phyloP scores from a whole-genome alignment of 2,329 filamentous ascomycete species.

The Metarhizium guizhouense region DNA sequence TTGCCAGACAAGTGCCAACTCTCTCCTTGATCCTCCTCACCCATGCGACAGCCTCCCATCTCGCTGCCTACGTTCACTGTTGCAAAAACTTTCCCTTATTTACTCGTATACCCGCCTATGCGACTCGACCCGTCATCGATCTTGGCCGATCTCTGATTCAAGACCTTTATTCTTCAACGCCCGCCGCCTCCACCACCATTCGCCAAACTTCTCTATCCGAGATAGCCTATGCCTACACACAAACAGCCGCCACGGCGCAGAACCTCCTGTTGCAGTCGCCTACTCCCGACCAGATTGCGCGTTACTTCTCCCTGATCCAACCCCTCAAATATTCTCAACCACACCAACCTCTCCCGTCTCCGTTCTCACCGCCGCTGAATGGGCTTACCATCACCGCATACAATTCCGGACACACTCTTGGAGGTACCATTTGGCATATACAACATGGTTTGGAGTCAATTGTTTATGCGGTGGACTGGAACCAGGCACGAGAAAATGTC shows the following conservation, averaged over 20 bases:
- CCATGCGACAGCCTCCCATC: slow-evolving; percentile 82
- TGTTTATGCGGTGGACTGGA: slow-evolving; percentile 97
- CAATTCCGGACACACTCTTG: slow-evolving; percentile 89
- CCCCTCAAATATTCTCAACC: slow-evolving; percentile 95
- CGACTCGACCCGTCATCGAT: slow-evolving; percentile 86
- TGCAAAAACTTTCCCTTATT: slow-evolving; percentile 95
- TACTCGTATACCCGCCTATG: slow-evolving; percentile 86
- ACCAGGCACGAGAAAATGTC: slow-evolving; percentile 92
- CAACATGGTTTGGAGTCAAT: slow-evolving; percentile 95
- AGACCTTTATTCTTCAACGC: slow-evolving; percentile 85
- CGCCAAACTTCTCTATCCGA: slow-evolving; percentile 64
- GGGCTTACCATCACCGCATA: slow-evolving; percentile 94
- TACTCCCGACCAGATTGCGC: slow-evolving; percentile 78
- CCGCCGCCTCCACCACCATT: slow-evolving; percentile 78
- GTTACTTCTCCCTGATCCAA: slow-evolving; percentile 85
- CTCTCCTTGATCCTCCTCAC: slow-evolving; percentile 91
- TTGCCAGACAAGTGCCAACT: slow-evolving; percentile 70
- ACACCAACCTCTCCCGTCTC: slow-evolving; percentile 77
- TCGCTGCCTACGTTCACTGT: slow-evolving; percentile 90
- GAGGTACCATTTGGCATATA: slow-evolving; percentile 98
- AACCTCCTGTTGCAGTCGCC: slow-evolving; percentile 61
- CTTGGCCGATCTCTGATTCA: slow-evolving; percentile 85
- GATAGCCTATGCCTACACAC: slow-evolving; percentile 42
- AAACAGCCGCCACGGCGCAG: slow-evolving; percentile 37
- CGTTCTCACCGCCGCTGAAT: slow-evolving; percentile 81